Evolutionary conservation across 345 rosid species (phyloP).

Genomic region (Euphorbia lathyris): DNA sequence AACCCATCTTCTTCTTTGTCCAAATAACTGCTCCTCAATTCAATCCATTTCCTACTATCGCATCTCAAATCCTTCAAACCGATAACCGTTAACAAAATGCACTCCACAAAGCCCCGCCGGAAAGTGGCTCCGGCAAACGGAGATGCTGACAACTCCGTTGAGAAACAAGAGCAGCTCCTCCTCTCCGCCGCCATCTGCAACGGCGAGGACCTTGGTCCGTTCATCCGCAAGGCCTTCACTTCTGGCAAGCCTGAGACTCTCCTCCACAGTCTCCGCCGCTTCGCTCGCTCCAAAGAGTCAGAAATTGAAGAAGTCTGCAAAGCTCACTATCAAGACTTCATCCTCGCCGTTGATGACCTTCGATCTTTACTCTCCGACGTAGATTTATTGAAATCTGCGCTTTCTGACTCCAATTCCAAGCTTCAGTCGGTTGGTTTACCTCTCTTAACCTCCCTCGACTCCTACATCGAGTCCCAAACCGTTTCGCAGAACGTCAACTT

Average conservation of each 20-base stretch:
- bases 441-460: slow-evolving; percentile 70
- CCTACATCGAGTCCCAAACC: slow-evolving; percentile 67
- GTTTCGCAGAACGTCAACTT: slow-evolving; percentile 66
- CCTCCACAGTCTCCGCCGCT: slow-evolving; percentile 81
- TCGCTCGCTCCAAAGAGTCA: slow-evolving; percentile 82
- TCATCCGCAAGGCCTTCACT: slow-evolving; percentile 76
- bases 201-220: slow-evolving; percentile 90
- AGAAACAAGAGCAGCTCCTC: slow-evolving; percentile 73
- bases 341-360: slow-evolving; percentile 94
- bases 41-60: neutral
- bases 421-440: slow-evolving; percentile 85
- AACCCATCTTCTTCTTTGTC: neutral
- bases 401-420: slow-evolving; percentile 76
- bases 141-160: slow-evolving; percentile 65
- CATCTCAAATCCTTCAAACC: neutral
- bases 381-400: slow-evolving; percentile 85
- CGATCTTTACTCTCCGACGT: slow-evolving; percentile 97
- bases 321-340: slow-evolving; percentile 97
- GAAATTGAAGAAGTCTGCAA: slow-evolving; percentile 98
- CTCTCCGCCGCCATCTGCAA: slow-evolving; percentile 89
- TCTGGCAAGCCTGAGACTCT: slow-evolving; percentile 84
- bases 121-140: slow-evolving; percentile 54
- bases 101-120: slow-evolving; percentile 69
- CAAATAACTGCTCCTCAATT: neutral
- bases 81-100: slow-evolving; percentile 33